Conservation (phyloP, 176 grass and related monocot genomes). For the Oryza glumipatula region DNA sequence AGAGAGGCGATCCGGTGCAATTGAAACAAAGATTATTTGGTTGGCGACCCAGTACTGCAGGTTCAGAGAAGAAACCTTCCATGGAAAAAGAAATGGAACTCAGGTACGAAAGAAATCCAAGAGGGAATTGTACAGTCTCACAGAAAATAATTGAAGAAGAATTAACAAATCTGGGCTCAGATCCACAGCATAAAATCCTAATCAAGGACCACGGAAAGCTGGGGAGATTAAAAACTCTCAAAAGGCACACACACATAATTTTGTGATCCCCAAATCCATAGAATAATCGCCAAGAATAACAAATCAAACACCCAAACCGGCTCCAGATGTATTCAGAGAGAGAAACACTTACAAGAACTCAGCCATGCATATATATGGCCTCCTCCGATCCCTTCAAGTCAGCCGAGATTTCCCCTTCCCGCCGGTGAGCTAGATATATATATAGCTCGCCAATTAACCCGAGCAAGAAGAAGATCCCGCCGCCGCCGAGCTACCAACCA, state of each 20-base stretch:
- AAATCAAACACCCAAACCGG: conserved; percentile 31
- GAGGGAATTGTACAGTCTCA: conserved; percentile 9
- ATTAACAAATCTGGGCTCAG: conserved; percentile 35
- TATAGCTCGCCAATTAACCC: background rate
- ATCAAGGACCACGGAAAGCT: conserved; percentile 36
- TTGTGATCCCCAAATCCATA: conserved; percentile 33
- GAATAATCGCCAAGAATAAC: conserved; percentile 16
- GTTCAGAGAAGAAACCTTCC: conserved; percentile 9
- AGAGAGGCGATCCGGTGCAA: background rate
- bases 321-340: background rate
- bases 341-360: conserved; percentile 44
- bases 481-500: background rate
- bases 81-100: background rate
- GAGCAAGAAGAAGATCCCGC: conserved; percentile 44
- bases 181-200: conserved; percentile 43
- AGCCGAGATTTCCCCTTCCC: background rate
- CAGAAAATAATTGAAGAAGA: conserved; percentile 10
- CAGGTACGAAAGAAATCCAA: background rate
- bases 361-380: background rate
- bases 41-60: background rate
- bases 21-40: conserved; percentile 3
- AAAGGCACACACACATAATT: background rate
- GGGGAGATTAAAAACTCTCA: background rate
- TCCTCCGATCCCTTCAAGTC: conserved; percentile 10
- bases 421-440: background rate